Evolutionary conservation across 495 filamentous ascomycete genomes (phyloP).

Genomic region (Hypoxylon rickii): DNA sequence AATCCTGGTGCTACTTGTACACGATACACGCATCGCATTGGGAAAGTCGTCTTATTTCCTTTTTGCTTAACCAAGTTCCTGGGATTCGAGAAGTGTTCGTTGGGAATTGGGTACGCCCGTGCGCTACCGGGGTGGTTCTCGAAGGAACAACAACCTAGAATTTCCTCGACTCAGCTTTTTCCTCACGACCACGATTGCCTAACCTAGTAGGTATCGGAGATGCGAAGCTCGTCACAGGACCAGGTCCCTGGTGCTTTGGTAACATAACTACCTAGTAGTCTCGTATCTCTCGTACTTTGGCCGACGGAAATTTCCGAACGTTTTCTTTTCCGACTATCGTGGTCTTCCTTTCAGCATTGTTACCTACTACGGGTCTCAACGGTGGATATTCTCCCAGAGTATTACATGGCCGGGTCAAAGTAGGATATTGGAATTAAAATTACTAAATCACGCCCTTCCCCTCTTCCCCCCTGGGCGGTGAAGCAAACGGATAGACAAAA

Average conservation of each 20-base stretch:
- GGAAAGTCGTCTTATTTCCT: too few relatives aligned
- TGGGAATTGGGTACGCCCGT: conserved; percentile 22
- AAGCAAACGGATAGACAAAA: conserved; percentile 9
- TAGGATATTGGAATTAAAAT: neutral
- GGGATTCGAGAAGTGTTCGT: conserved; percentile 26
- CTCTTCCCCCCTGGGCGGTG: conserved; percentile 24
- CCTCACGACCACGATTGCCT: too few relatives aligned
- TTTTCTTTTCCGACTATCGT: too few relatives aligned
- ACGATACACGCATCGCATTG: conserved; percentile 4
- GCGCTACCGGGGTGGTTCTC: conserved; percentile 1
- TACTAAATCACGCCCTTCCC: neutral
- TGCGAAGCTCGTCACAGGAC: conserved; percentile 25
- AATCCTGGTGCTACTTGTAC: neutral
- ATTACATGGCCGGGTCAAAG: neutral
- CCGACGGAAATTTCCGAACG: too few relatives aligned
- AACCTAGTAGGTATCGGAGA: too few relatives aligned
- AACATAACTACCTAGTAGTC: neutral
- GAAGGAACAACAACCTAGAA: conserved; percentile 28
- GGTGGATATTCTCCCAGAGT: neutral
- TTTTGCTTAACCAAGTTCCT: conserved; percentile 14
- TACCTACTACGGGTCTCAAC: conserved; percentile 6
- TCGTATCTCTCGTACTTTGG: too few relatives aligned
- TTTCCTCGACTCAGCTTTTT: conserved; percentile 11
- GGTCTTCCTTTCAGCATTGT: too few relatives aligned
- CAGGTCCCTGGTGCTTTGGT: neutral